A percentile compares a stretch with the other conserved stretches of the same genome.
Conservation (phyloP, 257 asterid species). For the Penstemon newberryi region DNA sequence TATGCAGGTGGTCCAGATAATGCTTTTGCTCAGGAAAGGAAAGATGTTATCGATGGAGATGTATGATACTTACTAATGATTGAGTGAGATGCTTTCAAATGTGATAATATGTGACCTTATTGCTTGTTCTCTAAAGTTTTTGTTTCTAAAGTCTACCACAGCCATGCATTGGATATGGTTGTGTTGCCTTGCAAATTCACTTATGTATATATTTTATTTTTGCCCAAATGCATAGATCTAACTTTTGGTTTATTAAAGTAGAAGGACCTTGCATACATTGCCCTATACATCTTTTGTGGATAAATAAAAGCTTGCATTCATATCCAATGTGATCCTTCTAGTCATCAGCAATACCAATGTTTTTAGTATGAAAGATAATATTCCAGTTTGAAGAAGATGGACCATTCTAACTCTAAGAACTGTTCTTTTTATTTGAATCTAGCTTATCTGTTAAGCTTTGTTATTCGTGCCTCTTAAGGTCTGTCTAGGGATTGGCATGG, state of each 20-base stretch:
- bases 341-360: neutral
- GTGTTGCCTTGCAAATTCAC: neutral
- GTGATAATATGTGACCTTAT: neutral
- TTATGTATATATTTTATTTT: neutral
- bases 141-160: neutral
- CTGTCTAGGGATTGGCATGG: neutral
- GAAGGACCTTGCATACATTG: neutral
- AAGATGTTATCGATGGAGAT: conserved; percentile 36
- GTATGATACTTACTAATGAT: conserved; percentile 37
- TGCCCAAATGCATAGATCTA: too few species aligned
- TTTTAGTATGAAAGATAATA: neutral
- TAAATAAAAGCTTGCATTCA: conserved; percentile 8
- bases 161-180: neutral
- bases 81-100: conserved; percentile 10
- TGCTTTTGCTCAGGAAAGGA: conserved; percentile 33
- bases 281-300: neutral
- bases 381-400: neutral
- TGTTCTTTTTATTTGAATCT: neutral
- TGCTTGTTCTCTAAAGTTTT: neutral
- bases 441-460: neutral
- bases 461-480: neutral
- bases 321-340: neutral
- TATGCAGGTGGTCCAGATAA: conserved; percentile 40
- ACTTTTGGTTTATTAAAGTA: too few species aligned
- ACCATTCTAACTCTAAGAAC: neutral